Percentiles rank a stretch among this genome's conserved stretches.
These are phyloP conservation scores for Przewalskia tangutica DNA, from an alignment of 257 asterid genomes.

Conservation along the genomic window DNA sequence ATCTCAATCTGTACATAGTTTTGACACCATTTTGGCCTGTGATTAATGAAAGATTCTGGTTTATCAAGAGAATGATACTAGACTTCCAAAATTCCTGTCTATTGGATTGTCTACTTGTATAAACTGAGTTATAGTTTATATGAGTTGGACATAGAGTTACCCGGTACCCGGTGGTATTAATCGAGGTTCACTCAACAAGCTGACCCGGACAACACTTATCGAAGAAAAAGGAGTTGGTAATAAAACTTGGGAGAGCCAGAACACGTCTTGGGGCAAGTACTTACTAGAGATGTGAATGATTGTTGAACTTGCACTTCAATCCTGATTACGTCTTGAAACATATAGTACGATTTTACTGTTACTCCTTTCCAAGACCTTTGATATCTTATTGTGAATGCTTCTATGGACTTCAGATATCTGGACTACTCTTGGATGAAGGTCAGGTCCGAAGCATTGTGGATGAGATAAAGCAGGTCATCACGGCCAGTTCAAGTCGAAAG, in stretches of 20 bases:
- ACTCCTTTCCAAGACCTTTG: neutral
- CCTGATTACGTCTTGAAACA: neutral
- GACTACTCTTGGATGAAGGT: constrained; percentile 72
- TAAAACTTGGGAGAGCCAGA: neutral
- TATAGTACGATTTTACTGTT: neutral
- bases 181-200: neutral
- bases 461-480: constrained; percentile 77
- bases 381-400: neutral
- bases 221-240: neutral
- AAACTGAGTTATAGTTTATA: neutral
- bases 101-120: neutral
- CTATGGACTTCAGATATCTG: constrained; percentile 53
- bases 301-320: neutral
- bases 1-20: neutral
- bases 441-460: constrained; percentile 93
- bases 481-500: constrained; percentile 91
- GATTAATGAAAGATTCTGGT: neutral
- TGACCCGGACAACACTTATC: neutral
- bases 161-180: neutral
- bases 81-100: neutral
- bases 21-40: neutral
- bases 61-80: neutral
- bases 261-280: neutral
- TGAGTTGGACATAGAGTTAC: neutral
- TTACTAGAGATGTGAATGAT: neutral